A percentile compares a stretch with the other conserved stretches of the same genome.
Conservation (phyloP, 805 yeast genomes). For the Ogataea methylovora region DNA sequence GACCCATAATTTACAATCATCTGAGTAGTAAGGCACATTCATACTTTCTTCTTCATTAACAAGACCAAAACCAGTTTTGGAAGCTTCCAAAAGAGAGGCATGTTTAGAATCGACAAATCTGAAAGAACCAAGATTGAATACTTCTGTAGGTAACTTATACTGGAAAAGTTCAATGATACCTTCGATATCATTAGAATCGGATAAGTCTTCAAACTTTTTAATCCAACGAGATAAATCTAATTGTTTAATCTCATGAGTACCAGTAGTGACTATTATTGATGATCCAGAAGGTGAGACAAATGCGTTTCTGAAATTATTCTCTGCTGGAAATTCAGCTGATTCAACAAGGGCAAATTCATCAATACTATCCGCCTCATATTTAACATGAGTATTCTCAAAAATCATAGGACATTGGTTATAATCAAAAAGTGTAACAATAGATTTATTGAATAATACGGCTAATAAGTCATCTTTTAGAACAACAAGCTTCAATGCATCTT, state of each 20-base stretch:
- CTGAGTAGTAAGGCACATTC: too few relatives aligned
- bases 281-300: neutral
- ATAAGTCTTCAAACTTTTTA: neutral
- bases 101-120: too few relatives aligned
- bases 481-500: constrained; percentile 26
- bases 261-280: neutral
- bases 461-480: constrained; percentile 19
- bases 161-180: neutral
- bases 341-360: neutral
- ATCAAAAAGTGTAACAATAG: constrained; percentile 15
- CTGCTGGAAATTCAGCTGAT: neutral
- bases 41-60: too few relatives aligned
- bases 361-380: neutral
- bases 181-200: neutral
- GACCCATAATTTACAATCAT: too few relatives aligned
- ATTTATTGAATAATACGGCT: constrained; percentile 12
- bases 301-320: neutral
- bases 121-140: too few relatives aligned
- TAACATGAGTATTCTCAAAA: constrained; percentile 12
- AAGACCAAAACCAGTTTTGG: too few relatives aligned
- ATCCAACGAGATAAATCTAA: neutral
- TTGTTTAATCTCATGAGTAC: neutral
- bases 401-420: constrained; percentile 16
- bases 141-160: too few relatives aligned
- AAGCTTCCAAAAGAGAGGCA: too few relatives aligned